A percentile compares a stretch with the other conserved stretches of the same genome.
phyloP scores from a whole-genome alignment of 1,284 basidiomycete species.

The Tylopilus orsonianus region DNA sequence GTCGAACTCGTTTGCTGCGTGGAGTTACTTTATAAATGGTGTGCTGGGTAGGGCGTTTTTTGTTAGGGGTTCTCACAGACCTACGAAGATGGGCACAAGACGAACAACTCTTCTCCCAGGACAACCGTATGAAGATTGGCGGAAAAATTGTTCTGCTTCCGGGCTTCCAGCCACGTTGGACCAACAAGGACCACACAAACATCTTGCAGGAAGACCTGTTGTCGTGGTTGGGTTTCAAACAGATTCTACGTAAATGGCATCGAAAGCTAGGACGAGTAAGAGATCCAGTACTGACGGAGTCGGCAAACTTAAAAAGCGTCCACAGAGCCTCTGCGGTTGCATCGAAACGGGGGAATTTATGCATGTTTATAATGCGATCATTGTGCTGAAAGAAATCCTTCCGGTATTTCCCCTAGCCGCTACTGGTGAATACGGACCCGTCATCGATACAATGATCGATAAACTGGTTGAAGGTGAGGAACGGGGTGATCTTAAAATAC shows the following conservation, averaged over 20 bases:
- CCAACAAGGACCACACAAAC: conserved; percentile 42
- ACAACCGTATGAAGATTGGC: conserved; percentile 63
- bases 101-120: conserved; percentile 63
- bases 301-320: conserved; percentile 7
- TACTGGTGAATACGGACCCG: conserved; percentile 53
- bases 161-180: conserved; percentile 60
- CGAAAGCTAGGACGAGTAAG: conserved; percentile 63
- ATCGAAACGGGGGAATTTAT: conserved; percentile 84
- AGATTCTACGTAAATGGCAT: conserved; percentile 82
- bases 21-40: background rate
- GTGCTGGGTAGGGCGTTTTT: conserved; percentile 67
- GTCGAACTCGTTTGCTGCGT: conserved; percentile 15
- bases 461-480: conserved; percentile 72
- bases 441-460: conserved; percentile 66
- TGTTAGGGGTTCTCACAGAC: conserved; percentile 77
- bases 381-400: conserved; percentile 86
- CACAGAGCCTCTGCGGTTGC: conserved; percentile 60
- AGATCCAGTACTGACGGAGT: background rate
- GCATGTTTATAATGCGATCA: conserved; percentile 91
- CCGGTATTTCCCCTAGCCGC: conserved; percentile 80
- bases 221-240: conserved; percentile 70
- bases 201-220: conserved; percentile 57
- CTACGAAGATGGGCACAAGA: conserved; percentile 75
- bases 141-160: conserved; percentile 65
- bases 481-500: conserved; percentile 79